Evolutionary conservation across 1,139 yeast species (phyloP).

Genomic region (Zygotorulaspora mrakii): DNA sequence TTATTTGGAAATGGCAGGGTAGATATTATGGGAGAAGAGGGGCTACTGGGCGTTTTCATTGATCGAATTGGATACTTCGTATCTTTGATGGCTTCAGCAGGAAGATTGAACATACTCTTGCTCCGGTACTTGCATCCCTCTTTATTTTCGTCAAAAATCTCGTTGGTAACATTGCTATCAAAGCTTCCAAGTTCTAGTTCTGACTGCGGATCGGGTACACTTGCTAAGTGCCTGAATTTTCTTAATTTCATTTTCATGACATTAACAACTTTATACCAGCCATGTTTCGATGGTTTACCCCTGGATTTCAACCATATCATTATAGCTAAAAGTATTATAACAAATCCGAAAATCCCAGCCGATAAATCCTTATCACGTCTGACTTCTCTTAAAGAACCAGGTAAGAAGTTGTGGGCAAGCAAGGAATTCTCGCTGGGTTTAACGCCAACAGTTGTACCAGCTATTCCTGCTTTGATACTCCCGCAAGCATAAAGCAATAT

Average conservation of each 20-base stretch:
- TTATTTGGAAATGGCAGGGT: constrained; percentile 13
- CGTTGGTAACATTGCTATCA: constrained; percentile 7
- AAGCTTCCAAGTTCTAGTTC: constrained; percentile 28
- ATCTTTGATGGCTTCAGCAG: constrained; percentile 8
- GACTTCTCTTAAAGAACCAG: constrained; percentile 28
- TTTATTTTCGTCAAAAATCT: constrained; percentile 13
- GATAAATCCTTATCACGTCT: constrained; percentile 2
- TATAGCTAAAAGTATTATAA: constrained; percentile 6
- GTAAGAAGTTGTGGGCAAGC: constrained; percentile 41
- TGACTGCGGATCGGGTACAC: constrained; percentile 16
- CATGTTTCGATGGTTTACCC: constrained; percentile 4
- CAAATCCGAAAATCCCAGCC: constrained; percentile 5
- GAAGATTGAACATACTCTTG: constrained; percentile 30
- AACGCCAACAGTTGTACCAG: constrained; percentile 42
- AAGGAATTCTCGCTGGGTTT: constrained; percentile 44
- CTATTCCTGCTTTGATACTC: constrained; percentile 39
- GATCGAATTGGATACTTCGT: constrained; percentile 11
- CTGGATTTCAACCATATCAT: constrained; percentile 6
- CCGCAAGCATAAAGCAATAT: constrained; percentile 58
- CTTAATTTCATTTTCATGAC: constrained; percentile 9
- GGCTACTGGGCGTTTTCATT: constrained; percentile 6
- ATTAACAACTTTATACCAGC: constrained; percentile 7
- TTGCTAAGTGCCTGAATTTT: constrained; percentile 14
- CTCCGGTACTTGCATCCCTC: constrained; percentile 27
- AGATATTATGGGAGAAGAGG: constrained; percentile 7